A percentile compares a stretch with the other conserved stretches of the same genome.
phyloP scores from a whole-genome alignment of 441 rosid species.

The Capsella rubella region DNA sequence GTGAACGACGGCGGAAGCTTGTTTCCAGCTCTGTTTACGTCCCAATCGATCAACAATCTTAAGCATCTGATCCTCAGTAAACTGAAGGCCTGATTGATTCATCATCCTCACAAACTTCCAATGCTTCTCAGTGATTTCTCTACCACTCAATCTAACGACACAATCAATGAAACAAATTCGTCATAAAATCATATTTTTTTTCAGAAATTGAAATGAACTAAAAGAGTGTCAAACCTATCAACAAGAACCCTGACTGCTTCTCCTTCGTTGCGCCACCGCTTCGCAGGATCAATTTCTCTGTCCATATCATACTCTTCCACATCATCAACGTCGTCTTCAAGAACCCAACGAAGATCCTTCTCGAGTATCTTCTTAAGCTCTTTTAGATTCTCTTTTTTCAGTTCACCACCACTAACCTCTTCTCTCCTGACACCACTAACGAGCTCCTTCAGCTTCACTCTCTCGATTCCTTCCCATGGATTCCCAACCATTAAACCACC shows the following conservation, averaged over 20 bases:
- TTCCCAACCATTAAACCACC: conserved; percentile 60
- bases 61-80: conserved; percentile 83
- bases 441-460: conserved; percentile 60
- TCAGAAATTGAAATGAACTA: neutral
- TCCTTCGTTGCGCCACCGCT: conserved; percentile 64
- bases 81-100: conserved; percentile 84
- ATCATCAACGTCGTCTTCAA: conserved; percentile 79
- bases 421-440: conserved; percentile 49
- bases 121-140: conserved; percentile 67
- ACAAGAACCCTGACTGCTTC: conserved; percentile 77
- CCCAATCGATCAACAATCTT: conserved; percentile 77
- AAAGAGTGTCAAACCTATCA: conserved; percentile 52
- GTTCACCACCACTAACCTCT: conserved; percentile 53
- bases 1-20: conserved; percentile 73
- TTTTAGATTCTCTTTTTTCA: conserved; percentile 62
- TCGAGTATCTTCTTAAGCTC: conserved; percentile 78
- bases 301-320: conserved; percentile 45
- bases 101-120: conserved; percentile 93
- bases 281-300: conserved; percentile 51
- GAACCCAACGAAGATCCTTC: conserved; percentile 78
- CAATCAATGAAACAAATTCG: neutral
- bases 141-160: conserved; percentile 63
- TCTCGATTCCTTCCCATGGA: conserved; percentile 93
- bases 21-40: conserved; percentile 67
- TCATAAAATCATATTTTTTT: neutral